These are phyloP conservation scores for Blastobotrys persicus DNA, from an alignment of 1,139 yeast species.

Conservation along the genomic window DNA sequence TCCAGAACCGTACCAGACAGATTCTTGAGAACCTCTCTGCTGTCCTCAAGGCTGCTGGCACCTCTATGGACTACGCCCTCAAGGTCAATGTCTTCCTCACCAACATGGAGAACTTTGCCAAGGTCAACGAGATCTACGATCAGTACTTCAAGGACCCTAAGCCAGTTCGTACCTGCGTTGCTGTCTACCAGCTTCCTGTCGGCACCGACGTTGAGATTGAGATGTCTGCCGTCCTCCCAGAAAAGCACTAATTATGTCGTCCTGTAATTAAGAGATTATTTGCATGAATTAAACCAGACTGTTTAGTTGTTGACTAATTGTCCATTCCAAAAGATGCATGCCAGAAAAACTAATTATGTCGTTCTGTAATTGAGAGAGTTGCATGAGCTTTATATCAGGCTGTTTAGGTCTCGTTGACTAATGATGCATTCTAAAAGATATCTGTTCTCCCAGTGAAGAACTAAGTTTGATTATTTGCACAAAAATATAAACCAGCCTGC, in stretches of 20 bases:
- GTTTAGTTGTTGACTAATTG: too few relatives aligned
- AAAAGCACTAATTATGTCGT: neutral
- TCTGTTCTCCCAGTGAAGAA: too few relatives aligned
- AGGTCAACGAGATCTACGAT: conserved; percentile 49
- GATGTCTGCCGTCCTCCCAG: conserved; percentile 29
- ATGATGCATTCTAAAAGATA: too few relatives aligned
- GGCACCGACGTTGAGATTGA: conserved; percentile 40
- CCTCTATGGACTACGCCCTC: conserved; percentile 49
- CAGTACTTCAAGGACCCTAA: conserved; percentile 43
- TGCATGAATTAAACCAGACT: too few relatives aligned
- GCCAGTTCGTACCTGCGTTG: conserved; percentile 59
- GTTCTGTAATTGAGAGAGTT: too few relatives aligned
- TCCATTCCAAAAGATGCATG: too few relatives aligned
- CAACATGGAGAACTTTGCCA: conserved; percentile 45
- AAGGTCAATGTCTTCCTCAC: conserved; percentile 53
- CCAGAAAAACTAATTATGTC: too few relatives aligned
- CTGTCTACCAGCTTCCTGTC: conserved; percentile 34
- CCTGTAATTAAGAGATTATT: too few relatives aligned
- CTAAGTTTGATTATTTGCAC: too few relatives aligned
- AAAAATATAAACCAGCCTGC: too few relatives aligned
- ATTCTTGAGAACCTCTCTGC: conserved; percentile 39
- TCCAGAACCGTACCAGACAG: conserved; percentile 28
- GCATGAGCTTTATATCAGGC: too few relatives aligned
- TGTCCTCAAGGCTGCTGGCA: conserved; percentile 48
- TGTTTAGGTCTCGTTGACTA: too few relatives aligned